Evolutionary conservation across 257 asterid species (phyloP).

Genomic region (Solanum medicagineum): DNA sequence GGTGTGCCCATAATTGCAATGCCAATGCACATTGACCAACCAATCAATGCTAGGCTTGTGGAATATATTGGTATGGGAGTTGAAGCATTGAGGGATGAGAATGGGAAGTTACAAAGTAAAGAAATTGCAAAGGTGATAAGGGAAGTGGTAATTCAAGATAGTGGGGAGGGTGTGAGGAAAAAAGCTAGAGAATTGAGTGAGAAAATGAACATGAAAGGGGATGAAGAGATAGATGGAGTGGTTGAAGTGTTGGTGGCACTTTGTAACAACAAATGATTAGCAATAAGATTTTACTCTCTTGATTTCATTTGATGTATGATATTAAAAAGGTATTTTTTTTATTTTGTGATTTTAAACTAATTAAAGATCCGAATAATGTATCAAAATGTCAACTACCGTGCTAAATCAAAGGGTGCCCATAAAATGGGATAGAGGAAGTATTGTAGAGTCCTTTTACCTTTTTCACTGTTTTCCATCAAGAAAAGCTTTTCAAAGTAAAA

Average conservation of each 20-base stretch:
- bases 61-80: neutral
- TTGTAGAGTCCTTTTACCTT: too few relatives aligned
- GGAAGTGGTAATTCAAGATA: conserved; percentile 9
- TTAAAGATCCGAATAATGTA: neutral
- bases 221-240: conserved; percentile 28
- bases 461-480: too few relatives aligned
- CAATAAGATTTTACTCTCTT: neutral
- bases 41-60: conserved; percentile 1
- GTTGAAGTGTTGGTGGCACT: conserved; percentile 18
- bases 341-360: too few relatives aligned
- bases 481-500: too few relatives aligned
- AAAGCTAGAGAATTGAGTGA: conserved; percentile 10
- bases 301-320: neutral
- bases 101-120: conserved; percentile 13
- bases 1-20: neutral
- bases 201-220: conserved; percentile 17
- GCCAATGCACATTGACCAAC: neutral
- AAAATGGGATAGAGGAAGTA: too few relatives aligned
- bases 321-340: too few relatives aligned
- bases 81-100: conserved; percentile 14
- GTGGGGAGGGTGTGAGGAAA: conserved; percentile 9
- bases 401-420: too few relatives aligned
- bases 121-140: conserved; percentile 1
- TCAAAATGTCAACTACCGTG: neutral
- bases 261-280: neutral